Evolutionary conservation across 768 basidiomycete genomes (phyloP), one percentile per base, ranked within the genome.

Genomic region (Boletus sp.): DNA sequence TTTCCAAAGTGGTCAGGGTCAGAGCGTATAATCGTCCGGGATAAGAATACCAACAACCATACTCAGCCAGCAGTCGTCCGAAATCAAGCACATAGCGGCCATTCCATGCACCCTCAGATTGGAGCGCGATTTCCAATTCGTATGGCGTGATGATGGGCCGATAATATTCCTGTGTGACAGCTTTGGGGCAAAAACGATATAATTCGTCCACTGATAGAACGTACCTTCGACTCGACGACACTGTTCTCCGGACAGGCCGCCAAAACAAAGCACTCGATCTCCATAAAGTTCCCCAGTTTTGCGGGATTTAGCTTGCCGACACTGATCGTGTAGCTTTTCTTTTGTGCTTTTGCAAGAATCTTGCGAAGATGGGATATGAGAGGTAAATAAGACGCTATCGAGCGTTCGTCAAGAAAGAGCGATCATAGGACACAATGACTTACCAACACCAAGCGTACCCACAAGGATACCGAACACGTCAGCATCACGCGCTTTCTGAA

Each of bases 401-500:
- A 33, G 11, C 3, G 41, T 46, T 34, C 46, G 29, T 53, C 53
- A 40, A 39, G 41, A 27, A 27, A 29, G 21, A n/a, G 13, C 38
- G n/a, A 34, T 15, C 37, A 15, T 30, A n/a, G 10, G 23, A 37
- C 11, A 8, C 47, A 17, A 32, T 45, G 14, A 69, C 83, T 55
- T 47, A 91, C 90, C 83, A 30, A 97, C 88, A 41, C 95, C 94
- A 14, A 98, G 80, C 1, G 95, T 97, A 11, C 94, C 95, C 2
- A 98, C 89, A 4, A 98, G 83, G 42, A 98, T 93, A 1, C 95
- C 97, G 58, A 97, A 91, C 0, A 98, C 90, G 61, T 98, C 94
- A 0, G 94, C 88, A 59, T 94, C 89, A 41, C 91, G 81, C 3
- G 96, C 93, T 61, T 84, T 86, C 66, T 96, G 94, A 5, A 98